A percentile compares a stretch with the other conserved stretches of the same genome.
Conservation (phyloP, 805 yeast genomes). For the Saccharomycopsis selenospora region DNA sequence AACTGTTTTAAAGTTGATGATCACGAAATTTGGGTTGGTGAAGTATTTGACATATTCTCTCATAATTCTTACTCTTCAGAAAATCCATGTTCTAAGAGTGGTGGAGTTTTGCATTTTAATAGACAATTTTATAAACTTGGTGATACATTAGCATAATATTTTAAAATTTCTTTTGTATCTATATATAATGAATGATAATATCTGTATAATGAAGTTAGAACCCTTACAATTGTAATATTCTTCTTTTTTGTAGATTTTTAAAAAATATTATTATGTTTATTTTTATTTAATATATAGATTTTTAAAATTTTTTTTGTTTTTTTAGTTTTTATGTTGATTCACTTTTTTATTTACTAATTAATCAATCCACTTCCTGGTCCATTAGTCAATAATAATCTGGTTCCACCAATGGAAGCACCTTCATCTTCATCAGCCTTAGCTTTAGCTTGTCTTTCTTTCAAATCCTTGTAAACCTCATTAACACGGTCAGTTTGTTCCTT, state of each 20-base stretch:
- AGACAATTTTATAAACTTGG: constrained; percentile 52
- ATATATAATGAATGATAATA: no score
- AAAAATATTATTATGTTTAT: no score
- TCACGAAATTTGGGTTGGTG: constrained; percentile 88
- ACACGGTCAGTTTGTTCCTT: constrained; percentile 70
- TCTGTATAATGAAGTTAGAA: no score
- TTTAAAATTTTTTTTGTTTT: no score
- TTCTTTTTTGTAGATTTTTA: no score
- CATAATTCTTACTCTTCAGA: constrained; percentile 21
- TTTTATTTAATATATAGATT: no score
- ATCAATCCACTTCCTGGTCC: background rate
- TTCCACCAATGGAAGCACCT: background rate
- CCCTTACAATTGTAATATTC: no score
- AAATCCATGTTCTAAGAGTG: constrained; percentile 34
- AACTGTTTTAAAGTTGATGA: constrained; percentile 57
- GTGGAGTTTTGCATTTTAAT: constrained; percentile 62
- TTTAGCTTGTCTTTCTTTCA: constrained; percentile 60
- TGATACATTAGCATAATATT: no score
- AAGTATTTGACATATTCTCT: constrained; percentile 50
- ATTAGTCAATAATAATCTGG: background rate
- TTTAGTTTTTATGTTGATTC: background rate
- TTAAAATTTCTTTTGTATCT: no score
- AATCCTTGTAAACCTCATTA: constrained; percentile 58
- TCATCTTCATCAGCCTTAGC: constrained; percentile 29
- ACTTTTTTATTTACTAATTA: no score